Evolutionary conservation across 345 rosid genomes (phyloP).

Genomic region (thale cress (Arabidopsis thaliana)): DNA sequence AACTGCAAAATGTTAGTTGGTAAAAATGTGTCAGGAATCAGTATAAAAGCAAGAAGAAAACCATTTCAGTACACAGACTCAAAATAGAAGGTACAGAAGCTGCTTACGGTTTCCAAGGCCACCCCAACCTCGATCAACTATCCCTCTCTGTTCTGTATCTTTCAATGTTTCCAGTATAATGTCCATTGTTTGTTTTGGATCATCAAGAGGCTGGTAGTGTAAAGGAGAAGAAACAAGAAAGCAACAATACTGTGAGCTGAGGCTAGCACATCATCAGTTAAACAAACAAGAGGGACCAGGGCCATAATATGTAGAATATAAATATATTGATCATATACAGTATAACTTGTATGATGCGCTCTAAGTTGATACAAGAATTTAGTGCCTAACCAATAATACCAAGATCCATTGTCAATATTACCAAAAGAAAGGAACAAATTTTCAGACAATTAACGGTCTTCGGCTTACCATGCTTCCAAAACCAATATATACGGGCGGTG

Average conservation of each 20-base stretch:
- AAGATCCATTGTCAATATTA: slow-evolving; percentile 1
- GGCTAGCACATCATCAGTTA: neutral
- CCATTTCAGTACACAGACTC: neutral
- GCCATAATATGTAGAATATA: neutral
- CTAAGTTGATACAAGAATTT: neutral
- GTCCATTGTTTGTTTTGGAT: slow-evolving; percentile 73
- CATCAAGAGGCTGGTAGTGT: slow-evolving; percentile 86
- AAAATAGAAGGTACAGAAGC: slow-evolving; percentile 28
- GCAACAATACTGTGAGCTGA: slow-evolving; percentile 11
- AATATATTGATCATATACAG: neutral
- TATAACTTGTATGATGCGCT: neutral
- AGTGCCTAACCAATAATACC: neutral
- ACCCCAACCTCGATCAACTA: slow-evolving; percentile 96
- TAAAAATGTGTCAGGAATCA: neutral
- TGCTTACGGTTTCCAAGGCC: slow-evolving; percentile 84
- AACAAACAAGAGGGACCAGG: slow-evolving; percentile 1
- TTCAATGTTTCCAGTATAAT: slow-evolving; percentile 82
- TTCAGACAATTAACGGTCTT: slow-evolving; percentile 8
- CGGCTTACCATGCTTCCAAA: slow-evolving; percentile 97
- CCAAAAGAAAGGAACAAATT: neutral
- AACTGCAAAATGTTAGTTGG: slow-evolving; percentile 55
- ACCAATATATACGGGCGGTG: slow-evolving; percentile 86
- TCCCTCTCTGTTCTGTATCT: slow-evolving; percentile 91
- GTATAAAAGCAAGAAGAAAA: slow-evolving; percentile 5
- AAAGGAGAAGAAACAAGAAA: slow-evolving; percentile 21